These are phyloP conservation scores for Berberis thunbergii DNA, from an alignment of 164 flowering plant genomes.

Conservation along the genomic window DNA sequence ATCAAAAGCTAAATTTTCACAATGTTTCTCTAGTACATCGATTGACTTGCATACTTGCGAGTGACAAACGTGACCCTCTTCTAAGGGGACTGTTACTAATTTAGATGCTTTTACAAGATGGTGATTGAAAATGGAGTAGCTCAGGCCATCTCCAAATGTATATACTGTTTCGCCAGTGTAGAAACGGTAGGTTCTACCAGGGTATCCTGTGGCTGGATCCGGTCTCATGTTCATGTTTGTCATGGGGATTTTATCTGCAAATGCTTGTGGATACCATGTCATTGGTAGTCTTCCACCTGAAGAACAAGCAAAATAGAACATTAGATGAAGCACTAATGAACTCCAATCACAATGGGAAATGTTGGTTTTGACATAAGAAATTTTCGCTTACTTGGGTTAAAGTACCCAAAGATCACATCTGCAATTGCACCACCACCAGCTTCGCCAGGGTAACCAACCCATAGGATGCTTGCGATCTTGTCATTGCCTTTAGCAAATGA, in stretches of 20 bases:
- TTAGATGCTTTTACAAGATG: slow-evolving; percentile 55
- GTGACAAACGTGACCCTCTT: slow-evolving; percentile 52
- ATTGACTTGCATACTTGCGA: slow-evolving; percentile 53
- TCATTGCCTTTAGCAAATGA: slow-evolving; percentile 53
- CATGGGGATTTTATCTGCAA: slow-evolving; percentile 77
- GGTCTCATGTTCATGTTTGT: slow-evolving; percentile 98
- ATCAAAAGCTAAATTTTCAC: slow-evolving; percentile 47
- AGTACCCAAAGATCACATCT: slow-evolving; percentile 64
- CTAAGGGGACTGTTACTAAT: slow-evolving; percentile 49
- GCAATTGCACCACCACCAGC: slow-evolving; percentile 96
- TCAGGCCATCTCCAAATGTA: slow-evolving; percentile 78
- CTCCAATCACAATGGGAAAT: neutral
- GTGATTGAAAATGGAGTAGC: slow-evolving; percentile 59
- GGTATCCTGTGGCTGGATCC: slow-evolving; percentile 69
- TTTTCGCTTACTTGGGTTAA: slow-evolving; percentile 62
- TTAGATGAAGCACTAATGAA: neutral
- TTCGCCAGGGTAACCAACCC: slow-evolving; percentile 99
- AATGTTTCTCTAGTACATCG: slow-evolving; percentile 30
- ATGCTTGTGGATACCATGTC: slow-evolving; percentile 95
- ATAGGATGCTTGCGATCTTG: slow-evolving; percentile 67
- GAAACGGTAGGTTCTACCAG: slow-evolving; percentile 85
- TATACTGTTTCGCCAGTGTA: slow-evolving; percentile 73
- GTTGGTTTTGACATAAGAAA: neutral
- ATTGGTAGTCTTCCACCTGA: slow-evolving; percentile 92
- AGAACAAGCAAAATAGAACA: neutral